Base-by-base conservation (phyloP, 176 grass and related monocot species). In the Eremochloa ophiuroides region DNA sequence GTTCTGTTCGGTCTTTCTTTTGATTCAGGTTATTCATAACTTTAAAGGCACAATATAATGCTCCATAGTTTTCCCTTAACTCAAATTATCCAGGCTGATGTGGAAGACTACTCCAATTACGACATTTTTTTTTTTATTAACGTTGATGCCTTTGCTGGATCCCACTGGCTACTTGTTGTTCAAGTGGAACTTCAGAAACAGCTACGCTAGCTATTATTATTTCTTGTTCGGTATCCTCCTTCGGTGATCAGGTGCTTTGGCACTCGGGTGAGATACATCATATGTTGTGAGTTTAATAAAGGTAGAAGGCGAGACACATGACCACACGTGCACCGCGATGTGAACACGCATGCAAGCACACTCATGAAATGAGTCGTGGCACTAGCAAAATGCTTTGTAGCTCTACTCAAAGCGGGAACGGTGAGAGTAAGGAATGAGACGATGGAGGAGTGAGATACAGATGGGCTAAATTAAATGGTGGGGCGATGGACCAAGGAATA, bases 31-130 rank as follows among this genome's bases (percentile, higher is more conserved):
- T 48, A 48, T 72, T 30, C 26, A 4, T 18, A 18, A 48, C 3
- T n/a, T 47, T 72, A 20, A 23, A n/a, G n/a, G n/a, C n/a, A n/a
- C n/a, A n/a, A n/a, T n/a, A n/a, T n/a, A n/a, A n/a, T n/a, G n/a
- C n/a, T n/a, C n/a, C n/a, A n/a, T n/a, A n/a, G n/a, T n/a, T n/a
- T 56, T 10, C 8, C 51, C 8, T 23, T 72, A 55, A 74, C 34
- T 41, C n/a, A 47, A 6, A n/a, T 83, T 75, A 22, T 48, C 47
- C 70, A 98, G 95, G 62, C 66, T 98, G 66, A 98, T 98, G 95
- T 98, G 92, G 95, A 98, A 98, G 84, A 98, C 95, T 68, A 94
- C 92, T 1, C 95, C 95, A 4, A 85, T 94, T 69, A 98, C 95
- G 8, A 92, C 94, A 85, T 98, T 98, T 81, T 98, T n/a, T n/a